Conservation (phyloP, 108 stramenopile species). For the Skeletonema menzelii region DNA sequence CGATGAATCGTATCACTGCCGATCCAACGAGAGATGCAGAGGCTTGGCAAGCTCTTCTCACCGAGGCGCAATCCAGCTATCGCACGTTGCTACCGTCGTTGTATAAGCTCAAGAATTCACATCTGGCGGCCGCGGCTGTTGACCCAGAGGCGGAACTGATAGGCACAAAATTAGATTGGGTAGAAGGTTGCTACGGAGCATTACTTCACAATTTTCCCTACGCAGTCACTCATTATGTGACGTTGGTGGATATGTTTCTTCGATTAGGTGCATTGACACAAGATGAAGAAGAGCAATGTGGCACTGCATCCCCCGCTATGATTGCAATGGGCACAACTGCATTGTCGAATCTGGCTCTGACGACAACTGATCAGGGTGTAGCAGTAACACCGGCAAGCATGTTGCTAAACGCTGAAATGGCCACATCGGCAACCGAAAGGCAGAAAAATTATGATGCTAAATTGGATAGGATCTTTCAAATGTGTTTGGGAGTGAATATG, state of each 20-base stretch:
- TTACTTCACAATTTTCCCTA: slow-evolving; percentile 80
- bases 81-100: slow-evolving; percentile 35
- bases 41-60: slow-evolving; percentile 84
- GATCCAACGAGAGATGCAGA: slow-evolving; percentile 72
- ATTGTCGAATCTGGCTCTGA: slow-evolving; percentile 5
- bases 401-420: slow-evolving; percentile 5
- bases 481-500: slow-evolving; percentile 55
- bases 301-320: slow-evolving; percentile 14
- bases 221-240: slow-evolving; percentile 43
- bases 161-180: slow-evolving; percentile 77
- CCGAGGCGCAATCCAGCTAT: slow-evolving; percentile 69
- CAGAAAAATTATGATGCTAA: slow-evolving; percentile 51
- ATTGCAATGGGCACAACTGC: slow-evolving; percentile 11
- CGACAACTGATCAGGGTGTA: slow-evolving; percentile 30
- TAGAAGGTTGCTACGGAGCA: slow-evolving; percentile 74
- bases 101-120: slow-evolving; percentile 19
- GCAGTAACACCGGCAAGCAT: slow-evolving; percentile 11
- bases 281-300: slow-evolving; percentile 58
- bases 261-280: slow-evolving; percentile 56
- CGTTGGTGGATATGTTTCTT: slow-evolving; percentile 64
- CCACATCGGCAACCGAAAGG: slow-evolving; percentile 1
- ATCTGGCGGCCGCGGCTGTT: not conserved
- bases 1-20: slow-evolving; percentile 66
- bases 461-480: slow-evolving; percentile 56
- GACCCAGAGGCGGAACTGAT: slow-evolving; percentile 49